Percentiles rank a stretch among this genome's conserved stretches.
Conservation (phyloP, 208 protist genomes). For the Wallacemonas sp. region DNA sequence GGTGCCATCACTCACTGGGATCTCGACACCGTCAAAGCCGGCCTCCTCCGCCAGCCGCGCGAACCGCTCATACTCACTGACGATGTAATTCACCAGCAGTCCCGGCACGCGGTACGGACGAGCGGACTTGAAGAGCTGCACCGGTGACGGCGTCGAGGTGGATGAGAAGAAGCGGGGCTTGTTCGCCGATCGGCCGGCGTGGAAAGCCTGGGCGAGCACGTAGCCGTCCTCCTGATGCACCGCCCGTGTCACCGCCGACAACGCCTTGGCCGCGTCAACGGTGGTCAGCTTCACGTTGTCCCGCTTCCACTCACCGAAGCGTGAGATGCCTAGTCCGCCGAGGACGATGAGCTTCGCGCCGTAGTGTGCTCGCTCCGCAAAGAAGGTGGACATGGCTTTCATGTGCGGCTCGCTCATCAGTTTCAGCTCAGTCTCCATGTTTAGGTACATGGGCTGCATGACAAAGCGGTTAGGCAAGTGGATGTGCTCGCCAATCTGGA, state of each 20-base stretch:
- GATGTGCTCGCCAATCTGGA: slow-evolving; percentile 45
- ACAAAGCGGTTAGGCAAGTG: slow-evolving; percentile 78
- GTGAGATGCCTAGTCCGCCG: slow-evolving; percentile 85
- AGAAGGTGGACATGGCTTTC: slow-evolving; percentile 80
- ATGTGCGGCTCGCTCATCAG: slow-evolving; percentile 61
- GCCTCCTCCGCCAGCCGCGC: slow-evolving; percentile 90
- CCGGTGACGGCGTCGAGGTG: slow-evolving; percentile 48
- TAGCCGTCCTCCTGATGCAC: slow-evolving; percentile 86
- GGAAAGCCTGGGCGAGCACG: slow-evolving; percentile 92
- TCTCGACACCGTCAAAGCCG: slow-evolving; percentile 95
- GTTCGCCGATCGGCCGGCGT: slow-evolving; percentile 85
- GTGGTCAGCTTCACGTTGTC: slow-evolving; percentile 78
- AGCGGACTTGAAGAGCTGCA: slow-evolving; percentile 59
- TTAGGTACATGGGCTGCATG: slow-evolving; percentile 88
- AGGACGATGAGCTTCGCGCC: slow-evolving; percentile 89
- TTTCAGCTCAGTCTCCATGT: slow-evolving; percentile 67
- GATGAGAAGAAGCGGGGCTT: slow-evolving; percentile 48
- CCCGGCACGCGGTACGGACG: slow-evolving; percentile 56
- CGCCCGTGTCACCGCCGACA: slow-evolving; percentile 78
- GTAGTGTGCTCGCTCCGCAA: slow-evolving; percentile 74
- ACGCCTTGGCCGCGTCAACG: slow-evolving; percentile 60
- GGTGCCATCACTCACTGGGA: slow-evolving; percentile 92
- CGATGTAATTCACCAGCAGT: slow-evolving; percentile 65
- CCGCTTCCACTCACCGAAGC: slow-evolving; percentile 70
- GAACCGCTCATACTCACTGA: slow-evolving; percentile 84